Conservation (phyloP, 2,329 filamentous ascomycete genomes). For the Albifimbria verrucaria region DNA sequence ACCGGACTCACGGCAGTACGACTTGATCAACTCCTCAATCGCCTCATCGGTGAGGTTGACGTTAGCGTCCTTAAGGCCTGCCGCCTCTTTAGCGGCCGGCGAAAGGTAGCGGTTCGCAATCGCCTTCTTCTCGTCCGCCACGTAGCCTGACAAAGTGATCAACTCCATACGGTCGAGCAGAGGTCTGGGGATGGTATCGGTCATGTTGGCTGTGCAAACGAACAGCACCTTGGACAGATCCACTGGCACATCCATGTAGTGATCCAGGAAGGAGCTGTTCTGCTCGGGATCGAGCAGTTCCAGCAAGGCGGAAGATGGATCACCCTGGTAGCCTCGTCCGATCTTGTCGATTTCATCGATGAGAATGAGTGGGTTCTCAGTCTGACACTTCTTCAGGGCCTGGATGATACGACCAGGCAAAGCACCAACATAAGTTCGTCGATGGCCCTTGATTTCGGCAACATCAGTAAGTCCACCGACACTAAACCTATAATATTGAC, state of each 20-base stretch:
- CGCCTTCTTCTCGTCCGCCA: constrained; percentile 97
- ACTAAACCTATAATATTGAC: constrained; percentile 97
- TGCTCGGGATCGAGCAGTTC: constrained; percentile 96
- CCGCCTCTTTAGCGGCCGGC: constrained; percentile 90
- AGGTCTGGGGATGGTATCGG: constrained; percentile 92
- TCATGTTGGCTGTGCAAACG: constrained; percentile 98
- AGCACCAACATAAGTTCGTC: constrained; percentile 93
- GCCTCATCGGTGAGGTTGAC: constrained; percentile 84
- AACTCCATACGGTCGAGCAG: constrained; percentile 97
- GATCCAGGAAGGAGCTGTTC: constrained; percentile 94
- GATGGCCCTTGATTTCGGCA: constrained; percentile 96
- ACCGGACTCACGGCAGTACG: constrained; percentile 94
- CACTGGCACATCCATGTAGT: constrained; percentile 98
- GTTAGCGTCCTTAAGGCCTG: constrained; percentile 84
- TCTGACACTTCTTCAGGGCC: constrained; percentile 97
- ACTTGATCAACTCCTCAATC: constrained; percentile 96
- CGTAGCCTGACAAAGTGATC: constrained; percentile 93
- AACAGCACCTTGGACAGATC: constrained; percentile 97
- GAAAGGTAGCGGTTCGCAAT: constrained; percentile 93
- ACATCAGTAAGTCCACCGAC: constrained; percentile 96
- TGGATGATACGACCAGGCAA: constrained; percentile 96
- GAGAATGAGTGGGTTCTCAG: constrained; percentile 92
- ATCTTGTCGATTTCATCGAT: constrained; percentile 99
- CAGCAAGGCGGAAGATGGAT: constrained; percentile 89
- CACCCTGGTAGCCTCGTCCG: constrained; percentile 91